These are phyloP conservation scores for Candida chilensis DNA, from an alignment of 805 yeast species.

Conservation along the genomic window DNA sequence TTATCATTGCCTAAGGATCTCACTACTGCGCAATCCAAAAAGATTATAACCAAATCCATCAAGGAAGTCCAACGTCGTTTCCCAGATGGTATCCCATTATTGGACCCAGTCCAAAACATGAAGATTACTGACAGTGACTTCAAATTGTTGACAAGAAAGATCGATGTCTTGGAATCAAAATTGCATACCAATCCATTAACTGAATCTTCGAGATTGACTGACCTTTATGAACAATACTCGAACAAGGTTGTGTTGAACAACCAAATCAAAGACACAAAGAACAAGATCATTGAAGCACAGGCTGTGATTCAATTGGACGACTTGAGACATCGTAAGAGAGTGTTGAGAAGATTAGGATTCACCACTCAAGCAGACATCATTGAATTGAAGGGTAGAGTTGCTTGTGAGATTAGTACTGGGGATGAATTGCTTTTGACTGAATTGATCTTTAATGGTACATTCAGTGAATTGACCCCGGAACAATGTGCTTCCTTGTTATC, in stretches of 20 bases:
- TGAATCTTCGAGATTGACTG: slow-evolving; percentile 50
- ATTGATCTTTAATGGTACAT: slow-evolving; percentile 89
- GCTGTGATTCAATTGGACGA: slow-evolving; percentile 93
- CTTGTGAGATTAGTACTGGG: slow-evolving; percentile 92
- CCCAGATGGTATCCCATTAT: slow-evolving; percentile 83
- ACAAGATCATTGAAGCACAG: slow-evolving; percentile 72
- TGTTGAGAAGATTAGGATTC: slow-evolving; percentile 85
- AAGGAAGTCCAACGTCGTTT: slow-evolving; percentile 75
- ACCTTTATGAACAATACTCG: slow-evolving; percentile 55
- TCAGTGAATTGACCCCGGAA: slow-evolving; percentile 78
- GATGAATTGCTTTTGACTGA: slow-evolving; percentile 83
- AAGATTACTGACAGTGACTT: slow-evolving; percentile 82
- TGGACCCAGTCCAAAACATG: slow-evolving; percentile 92
- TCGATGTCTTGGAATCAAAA: slow-evolving; percentile 75
- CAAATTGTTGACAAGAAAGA: slow-evolving; percentile 58
- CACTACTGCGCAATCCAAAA: slow-evolving; percentile 50
- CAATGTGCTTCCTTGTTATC: slow-evolving; percentile 90
- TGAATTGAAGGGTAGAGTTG: slow-evolving; percentile 94
- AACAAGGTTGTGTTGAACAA: slow-evolving; percentile 53
- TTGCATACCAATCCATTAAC: slow-evolving; percentile 60
- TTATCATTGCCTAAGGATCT: slow-evolving; percentile 72
- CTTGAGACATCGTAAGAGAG: slow-evolving; percentile 86
- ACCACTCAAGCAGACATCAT: slow-evolving; percentile 82
- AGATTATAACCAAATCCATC: slow-evolving; percentile 59
- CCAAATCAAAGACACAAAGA: slow-evolving; percentile 49